Evolutionary conservation across 2,329 filamentous ascomycete genomes (phyloP).

Genomic region (Fusarium mangiferae): DNA sequence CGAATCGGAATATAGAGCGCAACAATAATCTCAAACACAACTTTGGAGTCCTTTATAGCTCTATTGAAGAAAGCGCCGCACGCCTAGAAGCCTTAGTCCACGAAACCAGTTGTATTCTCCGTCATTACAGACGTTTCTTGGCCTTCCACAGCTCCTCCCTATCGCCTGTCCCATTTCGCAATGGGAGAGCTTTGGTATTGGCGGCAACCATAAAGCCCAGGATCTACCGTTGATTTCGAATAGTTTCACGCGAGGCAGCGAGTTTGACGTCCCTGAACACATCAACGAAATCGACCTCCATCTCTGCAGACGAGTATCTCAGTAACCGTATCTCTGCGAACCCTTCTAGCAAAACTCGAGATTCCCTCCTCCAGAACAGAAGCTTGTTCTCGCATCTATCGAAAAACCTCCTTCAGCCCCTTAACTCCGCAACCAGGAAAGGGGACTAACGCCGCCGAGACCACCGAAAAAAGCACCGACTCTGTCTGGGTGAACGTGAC

Average conservation of each 20-base stretch:
- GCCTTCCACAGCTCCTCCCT: neutral
- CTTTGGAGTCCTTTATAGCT: neutral
- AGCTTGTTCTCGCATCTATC: accelerated
- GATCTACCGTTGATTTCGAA: neutral
- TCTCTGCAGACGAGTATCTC: accelerated
- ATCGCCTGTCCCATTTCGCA: neutral
- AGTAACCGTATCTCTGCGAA: accelerated
- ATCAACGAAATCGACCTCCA: accelerated
- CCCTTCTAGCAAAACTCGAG: accelerated
- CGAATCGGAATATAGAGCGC: neutral
- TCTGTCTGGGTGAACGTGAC: accelerated
- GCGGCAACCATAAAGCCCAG: accelerated
- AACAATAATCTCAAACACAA: neutral
- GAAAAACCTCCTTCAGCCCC: accelerated
- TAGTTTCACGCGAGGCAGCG: accelerated
- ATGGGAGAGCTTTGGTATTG: neutral
- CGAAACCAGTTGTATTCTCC: accelerated
- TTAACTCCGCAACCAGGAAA: neutral
- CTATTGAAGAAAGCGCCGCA: neutral
- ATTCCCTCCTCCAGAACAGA: accelerated
- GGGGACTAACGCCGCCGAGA: neutral
- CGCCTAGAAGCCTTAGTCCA: neutral
- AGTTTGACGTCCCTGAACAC: accelerated
- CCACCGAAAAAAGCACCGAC: neutral
- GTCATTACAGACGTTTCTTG: neutral